Evolutionary conservation across 169 alveolate genomes (phyloP), one percentile per base, ranked within the genome.

Genomic region (Perkinsus olseni): DNA sequence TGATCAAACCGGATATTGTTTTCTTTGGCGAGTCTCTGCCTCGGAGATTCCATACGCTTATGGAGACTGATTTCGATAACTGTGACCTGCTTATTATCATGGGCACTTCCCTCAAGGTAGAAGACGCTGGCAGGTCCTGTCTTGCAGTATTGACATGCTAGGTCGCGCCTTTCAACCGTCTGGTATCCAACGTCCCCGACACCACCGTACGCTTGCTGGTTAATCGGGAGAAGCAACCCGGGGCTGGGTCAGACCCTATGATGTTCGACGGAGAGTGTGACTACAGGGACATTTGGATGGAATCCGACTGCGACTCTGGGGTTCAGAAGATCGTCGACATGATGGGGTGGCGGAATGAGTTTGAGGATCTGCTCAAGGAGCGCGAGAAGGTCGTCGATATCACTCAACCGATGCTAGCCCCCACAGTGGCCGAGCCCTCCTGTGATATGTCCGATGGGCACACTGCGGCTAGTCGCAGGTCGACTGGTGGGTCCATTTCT

Each of bases 11-110:
- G 38, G 97, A 96, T 39, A 96, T 97, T 39, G 98, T 97, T 39
- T 95, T 97, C 94, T 97, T 96, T 94, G 98, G 98, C 37, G 98
- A 97, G 94, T 45, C 91, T 11, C 93, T 97, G 28, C 98, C 98
- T n/a, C 37, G 21, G 0, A 91, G 94, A 51, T 97, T 96, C 93
- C 95, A 94, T 38, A 11, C 93, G 39, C 93, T 92, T 48, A 91
- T 92, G 45, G 82, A 93, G 92, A 82, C 34, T 28, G 74, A 96
- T 48, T 39, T 92, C n/a, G 92, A 94, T 28, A 31, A 50, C 48
- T 95, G 95, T 74, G 98, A 97, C 92, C 94, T 95, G 24, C 93
- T 96, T 38, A 93, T 97, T 38, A 95, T 97, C 4, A 96, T 97
- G 95, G 98, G 98, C 0, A 97, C 98, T 0, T 94, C 97, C 38